Conservation (phyloP, 768 basidiomycete species). For the Leccinellum rugosiceps region DNA sequence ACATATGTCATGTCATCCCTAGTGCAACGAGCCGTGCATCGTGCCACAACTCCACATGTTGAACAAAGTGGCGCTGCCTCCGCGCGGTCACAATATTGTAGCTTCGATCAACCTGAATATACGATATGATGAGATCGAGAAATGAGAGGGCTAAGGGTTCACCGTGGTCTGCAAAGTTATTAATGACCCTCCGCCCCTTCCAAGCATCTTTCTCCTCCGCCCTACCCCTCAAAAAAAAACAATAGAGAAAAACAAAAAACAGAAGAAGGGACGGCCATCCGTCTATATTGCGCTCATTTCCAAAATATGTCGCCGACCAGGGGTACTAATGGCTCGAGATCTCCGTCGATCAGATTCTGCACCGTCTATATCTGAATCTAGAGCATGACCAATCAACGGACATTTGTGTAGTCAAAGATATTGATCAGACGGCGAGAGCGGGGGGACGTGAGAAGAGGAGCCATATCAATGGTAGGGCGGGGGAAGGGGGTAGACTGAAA, state of each 20-base stretch:
- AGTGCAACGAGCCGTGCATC: not conserved
- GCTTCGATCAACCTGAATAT: too few relatives aligned
- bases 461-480: not conserved
- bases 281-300: not conserved
- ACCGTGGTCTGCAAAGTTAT: not conserved
- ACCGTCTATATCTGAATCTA: not conserved
- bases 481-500: not conserved
- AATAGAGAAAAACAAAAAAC: not conserved
- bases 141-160: not conserved
- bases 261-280: not conserved
- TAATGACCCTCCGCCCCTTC: too few relatives aligned
- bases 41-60: not conserved
- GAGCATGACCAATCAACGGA: not conserved
- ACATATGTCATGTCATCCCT: too few relatives aligned
- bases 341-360: not conserved
- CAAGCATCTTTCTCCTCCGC: too few relatives aligned
- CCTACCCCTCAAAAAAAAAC: too few relatives aligned
- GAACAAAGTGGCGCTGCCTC: too few relatives aligned
- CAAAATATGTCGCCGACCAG: not conserved
- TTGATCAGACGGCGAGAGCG: not conserved
- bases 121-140: too few relatives aligned
- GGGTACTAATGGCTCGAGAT: not conserved
- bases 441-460: not conserved
- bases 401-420: not conserved
- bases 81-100: too few relatives aligned